phyloP scores from a whole-genome alignment of 73 alveolate species.

The Tetrahymena malaccensis region DNA sequence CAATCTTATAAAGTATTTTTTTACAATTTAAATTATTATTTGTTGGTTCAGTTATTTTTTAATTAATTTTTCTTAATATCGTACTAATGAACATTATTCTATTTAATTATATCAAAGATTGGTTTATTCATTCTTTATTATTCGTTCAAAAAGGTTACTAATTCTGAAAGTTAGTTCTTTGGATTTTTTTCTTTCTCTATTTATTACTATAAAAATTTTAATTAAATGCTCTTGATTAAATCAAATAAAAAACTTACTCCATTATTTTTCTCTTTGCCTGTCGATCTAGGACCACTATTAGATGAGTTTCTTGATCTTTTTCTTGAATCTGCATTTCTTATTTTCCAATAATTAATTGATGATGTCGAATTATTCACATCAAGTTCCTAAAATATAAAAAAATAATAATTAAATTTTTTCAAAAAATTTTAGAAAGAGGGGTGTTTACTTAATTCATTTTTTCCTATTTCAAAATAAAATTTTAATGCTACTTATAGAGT shows the following conservation, averaged over 20 bases:
- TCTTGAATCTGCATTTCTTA: not conserved
- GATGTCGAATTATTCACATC: not conserved
- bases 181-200: not conserved
- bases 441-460: not conserved
- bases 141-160: not conserved
- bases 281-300: not conserved
- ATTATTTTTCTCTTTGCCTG: not conserved
- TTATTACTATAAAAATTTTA: not conserved
- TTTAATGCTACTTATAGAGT: not conserved
- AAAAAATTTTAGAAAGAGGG: not conserved
- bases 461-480: not conserved
- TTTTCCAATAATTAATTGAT: not conserved
- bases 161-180: not conserved
- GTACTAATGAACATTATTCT: not conserved
- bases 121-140: not conserved
- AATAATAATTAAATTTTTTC: not conserved
- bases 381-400: not conserved
- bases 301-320: not conserved
- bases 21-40: not conserved
- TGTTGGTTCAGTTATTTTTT: not conserved
- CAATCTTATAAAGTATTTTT: not conserved
- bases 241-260: not conserved
- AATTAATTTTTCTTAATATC: not conserved
- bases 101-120: not conserved
- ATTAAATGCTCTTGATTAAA: not conserved